phyloP scores from a whole-genome alignment of 148 eudicot species.

The Camellia lanceoleosa region DNA sequence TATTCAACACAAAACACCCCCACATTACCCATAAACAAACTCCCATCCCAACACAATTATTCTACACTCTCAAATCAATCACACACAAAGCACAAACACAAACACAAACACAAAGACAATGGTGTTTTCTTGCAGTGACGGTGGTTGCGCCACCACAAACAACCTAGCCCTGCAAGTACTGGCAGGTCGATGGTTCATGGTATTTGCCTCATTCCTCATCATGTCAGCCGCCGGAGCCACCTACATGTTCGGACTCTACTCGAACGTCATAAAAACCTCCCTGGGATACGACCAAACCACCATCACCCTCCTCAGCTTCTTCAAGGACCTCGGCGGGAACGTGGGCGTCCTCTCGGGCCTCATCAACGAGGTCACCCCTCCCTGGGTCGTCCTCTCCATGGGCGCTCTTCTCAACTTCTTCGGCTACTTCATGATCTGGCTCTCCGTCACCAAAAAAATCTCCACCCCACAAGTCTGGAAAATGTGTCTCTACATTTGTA shows the following conservation, averaged over 20 bases:
- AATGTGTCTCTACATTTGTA: slow-evolving; percentile 30
- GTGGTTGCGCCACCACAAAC: background rate
- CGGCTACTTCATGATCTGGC: slow-evolving; percentile 33
- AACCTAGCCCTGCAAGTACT: slow-evolving; percentile 18
- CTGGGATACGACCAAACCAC: slow-evolving; percentile 35
- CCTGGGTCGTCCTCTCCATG: slow-evolving; percentile 33
- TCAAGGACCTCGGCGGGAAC: slow-evolving; percentile 33
- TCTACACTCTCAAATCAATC: too few relatives aligned
- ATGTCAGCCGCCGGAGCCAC: slow-evolving; percentile 39
- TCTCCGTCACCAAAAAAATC: slow-evolving; percentile 24
- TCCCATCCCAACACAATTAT: too few relatives aligned
- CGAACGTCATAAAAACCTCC: slow-evolving; percentile 20
- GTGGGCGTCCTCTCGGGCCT: slow-evolving; percentile 36
- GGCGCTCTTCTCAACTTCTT: slow-evolving; percentile 26
- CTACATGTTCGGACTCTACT: slow-evolving; percentile 31
- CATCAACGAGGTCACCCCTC: slow-evolving; percentile 31
- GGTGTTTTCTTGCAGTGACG: background rate
- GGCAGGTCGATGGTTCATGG: slow-evolving; percentile 36
- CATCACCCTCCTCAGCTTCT: slow-evolving; percentile 20
- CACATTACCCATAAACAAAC: too few relatives aligned
- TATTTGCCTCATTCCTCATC: slow-evolving; percentile 34
- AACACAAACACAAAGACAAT: background rate
- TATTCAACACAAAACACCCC: too few relatives aligned
- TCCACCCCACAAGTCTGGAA: slow-evolving; percentile 28
- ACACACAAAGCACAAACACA: too few relatives aligned